A percentile compares a stretch with the other conserved stretches of the same genome.
phyloP scores from a whole-genome alignment of 192 early-diverging fungal genomes.

The Umbelopsis ramanniana region DNA sequence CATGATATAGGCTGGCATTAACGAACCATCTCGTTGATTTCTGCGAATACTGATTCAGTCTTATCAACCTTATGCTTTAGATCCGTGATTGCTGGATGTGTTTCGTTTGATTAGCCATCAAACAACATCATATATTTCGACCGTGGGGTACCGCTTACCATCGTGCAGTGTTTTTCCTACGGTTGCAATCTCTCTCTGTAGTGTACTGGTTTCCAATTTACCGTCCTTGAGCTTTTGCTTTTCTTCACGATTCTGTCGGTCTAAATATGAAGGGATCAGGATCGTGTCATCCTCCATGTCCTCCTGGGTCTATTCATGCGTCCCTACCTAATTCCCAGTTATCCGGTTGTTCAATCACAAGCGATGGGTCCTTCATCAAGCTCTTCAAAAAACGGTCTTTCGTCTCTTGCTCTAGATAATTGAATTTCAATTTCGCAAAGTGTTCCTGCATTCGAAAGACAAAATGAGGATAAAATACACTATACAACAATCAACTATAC shows the following conservation, averaged over 20 bases:
- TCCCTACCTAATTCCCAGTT: conserved; percentile 33
- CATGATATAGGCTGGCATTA: no score
- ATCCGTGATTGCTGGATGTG: neutral
- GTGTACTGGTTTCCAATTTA: conserved; percentile 24
- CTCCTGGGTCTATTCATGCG: neutral
- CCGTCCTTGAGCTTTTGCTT: conserved; percentile 34
- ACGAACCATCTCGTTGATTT: conserved; percentile 29
- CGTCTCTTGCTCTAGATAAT: conserved; percentile 57
- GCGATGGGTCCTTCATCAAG: conserved; percentile 45
- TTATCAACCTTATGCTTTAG: conserved; percentile 6
- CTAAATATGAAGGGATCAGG: conserved; percentile 3
- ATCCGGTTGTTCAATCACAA: conserved; percentile 39
- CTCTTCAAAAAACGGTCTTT: conserved; percentile 56
- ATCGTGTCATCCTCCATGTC: neutral
- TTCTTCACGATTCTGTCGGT: conserved; percentile 23
- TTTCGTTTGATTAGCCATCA: neutral
- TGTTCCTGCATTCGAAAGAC: conserved; percentile 40
- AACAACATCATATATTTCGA: no score
- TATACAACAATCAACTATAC: neutral
- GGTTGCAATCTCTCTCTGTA: conserved; percentile 28
- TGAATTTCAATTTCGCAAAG: conserved; percentile 61
- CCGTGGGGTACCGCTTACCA: neutral
- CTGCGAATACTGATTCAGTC: conserved; percentile 4
- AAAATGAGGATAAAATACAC: neutral
- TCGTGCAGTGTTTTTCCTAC: conserved; percentile 7